Conservation (phyloP, 139 green algal species). For the Closterium sp. region DNA sequence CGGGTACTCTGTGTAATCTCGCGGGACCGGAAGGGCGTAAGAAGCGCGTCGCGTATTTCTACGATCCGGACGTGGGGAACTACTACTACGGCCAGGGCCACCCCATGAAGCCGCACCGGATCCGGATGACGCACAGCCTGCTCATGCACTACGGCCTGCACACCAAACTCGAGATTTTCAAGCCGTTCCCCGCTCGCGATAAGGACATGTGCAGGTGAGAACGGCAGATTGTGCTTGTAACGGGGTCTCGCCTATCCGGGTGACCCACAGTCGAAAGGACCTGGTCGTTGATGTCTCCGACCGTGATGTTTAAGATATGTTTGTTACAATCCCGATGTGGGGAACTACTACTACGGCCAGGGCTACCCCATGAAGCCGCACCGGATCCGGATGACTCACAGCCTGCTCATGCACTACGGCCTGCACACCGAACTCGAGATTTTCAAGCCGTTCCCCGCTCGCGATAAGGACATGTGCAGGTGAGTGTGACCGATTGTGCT, state of each 20-base stretch:
- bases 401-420: conserved; percentile 86
- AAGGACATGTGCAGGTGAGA: conserved; percentile 45
- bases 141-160: conserved; percentile 88
- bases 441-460: conserved; percentile 55
- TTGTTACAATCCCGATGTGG: conserved; percentile 92
- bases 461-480: conserved; percentile 46
- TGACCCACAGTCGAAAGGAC: conserved; percentile 40
- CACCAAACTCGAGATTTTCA: conserved; percentile 79
- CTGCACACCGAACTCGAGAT: conserved; percentile 86
- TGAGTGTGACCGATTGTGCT: no score
- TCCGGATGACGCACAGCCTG: conserved; percentile 89
- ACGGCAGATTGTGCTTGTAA: no score
- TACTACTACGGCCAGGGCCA: conserved; percentile 88
- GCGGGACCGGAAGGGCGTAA: conserved; percentile 34
- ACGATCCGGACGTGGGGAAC: conserved; percentile 88
- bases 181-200: conserved; percentile 52
- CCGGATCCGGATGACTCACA: conserved; percentile 87
- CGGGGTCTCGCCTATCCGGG: no score
- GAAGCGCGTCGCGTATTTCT: conserved; percentile 77
- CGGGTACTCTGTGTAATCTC: conserved; percentile 12
- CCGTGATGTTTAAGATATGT: no score
- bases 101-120: conserved; percentile 79
- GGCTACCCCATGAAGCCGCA: conserved; percentile 73
- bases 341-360: conserved; percentile 93
- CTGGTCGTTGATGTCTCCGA: conserved; percentile 67